These are phyloP conservation scores for Gypsophila paniculata DNA, from an alignment of 179 eudicot genomes.

Conservation along the genomic window DNA sequence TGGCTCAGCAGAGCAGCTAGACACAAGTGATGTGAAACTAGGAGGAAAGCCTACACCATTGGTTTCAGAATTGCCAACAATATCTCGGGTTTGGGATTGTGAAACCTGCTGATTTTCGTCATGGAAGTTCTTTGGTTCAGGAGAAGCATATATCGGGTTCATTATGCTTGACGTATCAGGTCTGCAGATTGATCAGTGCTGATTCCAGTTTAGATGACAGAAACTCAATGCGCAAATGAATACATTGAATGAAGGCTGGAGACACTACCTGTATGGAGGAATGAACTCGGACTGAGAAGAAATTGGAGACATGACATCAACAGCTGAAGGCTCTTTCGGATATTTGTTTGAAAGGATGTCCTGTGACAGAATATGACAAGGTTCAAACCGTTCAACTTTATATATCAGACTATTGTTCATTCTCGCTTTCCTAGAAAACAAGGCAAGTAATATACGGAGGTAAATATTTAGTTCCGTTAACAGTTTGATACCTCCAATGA, in stretches of 20 bases:
- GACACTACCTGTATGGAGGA: slow-evolving; percentile 36
- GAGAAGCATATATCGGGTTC: slow-evolving; percentile 30
- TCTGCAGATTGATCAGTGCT: slow-evolving; percentile 31
- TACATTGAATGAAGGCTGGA: neutral
- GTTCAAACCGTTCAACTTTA: neutral
- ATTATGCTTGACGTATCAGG: slow-evolving; percentile 36
- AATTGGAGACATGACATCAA: slow-evolving; percentile 31
- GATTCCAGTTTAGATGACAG: neutral
- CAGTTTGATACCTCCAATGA: slow-evolving; percentile 48
- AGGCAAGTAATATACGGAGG: neutral
- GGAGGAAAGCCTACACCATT: slow-evolving; percentile 50
- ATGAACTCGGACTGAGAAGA: slow-evolving; percentile 55
- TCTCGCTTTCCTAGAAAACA: neutral
- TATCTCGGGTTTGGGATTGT: slow-evolving; percentile 22
- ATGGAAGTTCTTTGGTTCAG: slow-evolving; percentile 23
- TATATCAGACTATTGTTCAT: no score
- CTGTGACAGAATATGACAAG: slow-evolving; percentile 30
- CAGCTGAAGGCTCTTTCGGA: slow-evolving; percentile 12
- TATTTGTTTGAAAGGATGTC: slow-evolving; percentile 38
- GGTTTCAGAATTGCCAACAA: slow-evolving; percentile 30
- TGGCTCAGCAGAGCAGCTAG: slow-evolving; percentile 42
- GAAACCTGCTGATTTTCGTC: slow-evolving; percentile 33
- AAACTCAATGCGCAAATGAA: neutral
- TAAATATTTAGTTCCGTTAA: slow-evolving; percentile 1
- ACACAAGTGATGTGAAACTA: slow-evolving; percentile 63